A percentile compares a stretch with the other conserved stretches of the same genome.
Evolutionary conservation across 2,329 filamentous ascomycete species (phyloP).

Genomic region (Cercospora nicotianae): DNA sequence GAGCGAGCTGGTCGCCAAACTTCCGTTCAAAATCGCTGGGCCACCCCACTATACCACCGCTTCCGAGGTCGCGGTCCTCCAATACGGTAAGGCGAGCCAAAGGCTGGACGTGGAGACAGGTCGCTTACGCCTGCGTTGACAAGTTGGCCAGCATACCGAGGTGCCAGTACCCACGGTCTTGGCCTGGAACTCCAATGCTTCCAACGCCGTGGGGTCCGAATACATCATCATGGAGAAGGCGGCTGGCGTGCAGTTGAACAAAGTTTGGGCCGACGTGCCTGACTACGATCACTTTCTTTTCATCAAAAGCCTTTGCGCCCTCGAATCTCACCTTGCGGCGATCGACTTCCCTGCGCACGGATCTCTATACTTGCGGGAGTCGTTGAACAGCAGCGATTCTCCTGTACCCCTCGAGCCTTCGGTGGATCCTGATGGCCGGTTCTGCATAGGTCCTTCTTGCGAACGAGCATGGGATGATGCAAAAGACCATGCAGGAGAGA

Average conservation of each 20-base stretch:
- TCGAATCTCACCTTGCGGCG: conserved; percentile 10
- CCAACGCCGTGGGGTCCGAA: conserved; percentile 24
- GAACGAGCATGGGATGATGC: neutral
- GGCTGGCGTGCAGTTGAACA: conserved; percentile 37
- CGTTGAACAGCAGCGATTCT: neutral
- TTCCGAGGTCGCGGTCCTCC: conserved; percentile 36
- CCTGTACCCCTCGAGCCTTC: neutral
- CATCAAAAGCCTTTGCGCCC: conserved; percentile 9
- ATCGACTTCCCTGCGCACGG: conserved; percentile 3
- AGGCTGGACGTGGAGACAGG: neutral
- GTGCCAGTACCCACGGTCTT: conserved; percentile 28
- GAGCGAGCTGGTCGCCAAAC: conserved; percentile 38
- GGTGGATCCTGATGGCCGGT: neutral
- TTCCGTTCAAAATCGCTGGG: conserved; percentile 38
- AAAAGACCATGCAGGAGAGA: neutral
- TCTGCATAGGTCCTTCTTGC: neutral
- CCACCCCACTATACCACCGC: conserved; percentile 35
- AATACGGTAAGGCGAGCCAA: conserved; percentile 26
- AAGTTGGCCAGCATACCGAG: conserved; percentile 11
- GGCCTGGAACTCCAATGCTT: conserved; percentile 23
- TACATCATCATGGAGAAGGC: conserved; percentile 35
- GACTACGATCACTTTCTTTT: conserved; percentile 1
- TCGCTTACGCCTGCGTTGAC: neutral
- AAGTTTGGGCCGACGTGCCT: conserved; percentile 31
- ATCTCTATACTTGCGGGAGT: neutral